These are phyloP conservation scores for Cornus kousa DNA, from an alignment of 148 eudicot genomes.

Conservation along the genomic window DNA sequence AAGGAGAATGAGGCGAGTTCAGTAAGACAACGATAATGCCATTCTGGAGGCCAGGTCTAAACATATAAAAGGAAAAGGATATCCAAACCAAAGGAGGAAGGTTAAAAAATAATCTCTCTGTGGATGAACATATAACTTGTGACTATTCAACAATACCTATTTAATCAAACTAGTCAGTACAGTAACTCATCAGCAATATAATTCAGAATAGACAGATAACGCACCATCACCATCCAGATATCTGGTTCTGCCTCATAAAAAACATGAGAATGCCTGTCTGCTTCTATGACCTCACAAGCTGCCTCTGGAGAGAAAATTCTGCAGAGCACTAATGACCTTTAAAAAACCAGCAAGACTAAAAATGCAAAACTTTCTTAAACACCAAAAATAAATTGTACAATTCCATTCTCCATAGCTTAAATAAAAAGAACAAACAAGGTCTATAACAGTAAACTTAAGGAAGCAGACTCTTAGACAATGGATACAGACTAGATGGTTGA, in stretches of 20 bases:
- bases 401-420: neutral
- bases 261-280: conserved; percentile 90
- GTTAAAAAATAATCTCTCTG: neutral
- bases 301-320: conserved; percentile 98
- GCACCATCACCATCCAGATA: conserved; percentile 99
- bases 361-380: neutral
- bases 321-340: conserved; percentile 25
- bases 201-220: conserved; percentile 14
- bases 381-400: neutral
- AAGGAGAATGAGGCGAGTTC: neutral
- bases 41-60: neutral
- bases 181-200: conserved; percentile 5
- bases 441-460: neutral
- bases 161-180: neutral
- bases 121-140: neutral
- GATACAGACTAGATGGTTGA: neutral
- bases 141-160: neutral
- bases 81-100: conserved; percentile 1
- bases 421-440: neutral
- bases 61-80: neutral
- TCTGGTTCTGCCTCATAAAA: conserved; percentile 92
- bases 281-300: conserved; percentile 96
- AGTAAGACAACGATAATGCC: neutral
- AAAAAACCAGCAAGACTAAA: neutral
- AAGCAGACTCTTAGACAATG: neutral